phyloP scores from a whole-genome alignment of 2,329 filamentous ascomycete genomes.

The Calcarisporium arbuscula region DNA sequence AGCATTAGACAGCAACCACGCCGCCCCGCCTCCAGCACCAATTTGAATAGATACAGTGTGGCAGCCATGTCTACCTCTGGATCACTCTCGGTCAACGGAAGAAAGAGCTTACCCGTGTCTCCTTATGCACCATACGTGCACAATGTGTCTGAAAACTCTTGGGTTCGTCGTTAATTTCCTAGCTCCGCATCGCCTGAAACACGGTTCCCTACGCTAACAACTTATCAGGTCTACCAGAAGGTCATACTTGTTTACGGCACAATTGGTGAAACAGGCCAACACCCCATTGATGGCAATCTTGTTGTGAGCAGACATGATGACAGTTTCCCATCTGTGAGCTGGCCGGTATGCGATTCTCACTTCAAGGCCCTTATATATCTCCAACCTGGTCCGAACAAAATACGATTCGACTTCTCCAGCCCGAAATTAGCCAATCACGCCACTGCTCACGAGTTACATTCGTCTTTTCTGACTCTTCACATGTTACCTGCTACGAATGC shows the following conservation, averaged over 20 bases:
- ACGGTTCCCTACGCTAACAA: constrained; percentile 16
- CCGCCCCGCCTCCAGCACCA: constrained; percentile 21
- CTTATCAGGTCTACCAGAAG: constrained; percentile 79
- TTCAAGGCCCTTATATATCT: constrained; percentile 91
- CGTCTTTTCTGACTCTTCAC: constrained; percentile 74
- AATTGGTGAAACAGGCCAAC: constrained; percentile 64
- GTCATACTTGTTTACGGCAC: constrained; percentile 75
- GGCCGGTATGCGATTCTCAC: constrained; percentile 83
- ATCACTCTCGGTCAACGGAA: constrained; percentile 47
- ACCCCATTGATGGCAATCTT: constrained; percentile 69
- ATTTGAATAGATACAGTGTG: constrained; percentile 56
- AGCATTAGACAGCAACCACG: constrained; percentile 10
- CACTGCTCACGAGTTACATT: constrained; percentile 64
- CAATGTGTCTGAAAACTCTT: constrained; percentile 75
- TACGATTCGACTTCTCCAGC: constrained; percentile 83
- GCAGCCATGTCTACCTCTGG: constrained; percentile 57
- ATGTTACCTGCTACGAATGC: constrained; percentile 73
- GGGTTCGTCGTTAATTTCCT: constrained; percentile 52
- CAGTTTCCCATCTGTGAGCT: constrained; percentile 71
- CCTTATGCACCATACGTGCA: constrained; percentile 74
- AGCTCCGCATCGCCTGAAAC: constrained; percentile 1
- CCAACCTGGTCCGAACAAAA: constrained; percentile 80
- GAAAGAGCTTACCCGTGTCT: constrained; percentile 58
- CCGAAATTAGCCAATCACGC: constrained; percentile 69
- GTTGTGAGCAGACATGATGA: constrained; percentile 80